phyloP scores from a whole-genome alignment of 192 early-diverging fungal genomes.

The Rhizoclosmatium globosum region DNA sequence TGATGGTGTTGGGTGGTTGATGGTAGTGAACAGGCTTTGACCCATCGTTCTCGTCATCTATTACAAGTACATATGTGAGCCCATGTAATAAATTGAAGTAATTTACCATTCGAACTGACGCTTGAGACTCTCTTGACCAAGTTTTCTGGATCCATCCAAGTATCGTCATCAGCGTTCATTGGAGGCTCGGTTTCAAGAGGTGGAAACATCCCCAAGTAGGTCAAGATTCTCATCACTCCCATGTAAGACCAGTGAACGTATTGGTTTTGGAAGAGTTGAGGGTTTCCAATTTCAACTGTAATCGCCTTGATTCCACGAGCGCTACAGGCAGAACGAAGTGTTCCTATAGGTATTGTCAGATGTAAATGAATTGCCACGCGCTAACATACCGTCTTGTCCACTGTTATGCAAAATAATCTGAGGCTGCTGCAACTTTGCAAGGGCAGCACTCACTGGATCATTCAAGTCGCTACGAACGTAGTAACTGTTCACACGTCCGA shows the following conservation, averaged over 20 bases:
- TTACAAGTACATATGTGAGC: not conserved
- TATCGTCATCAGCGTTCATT: slow-evolving; percentile 13
- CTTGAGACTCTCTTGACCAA: slow-evolving; percentile 3
- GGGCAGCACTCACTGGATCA: slow-evolving; percentile 69
- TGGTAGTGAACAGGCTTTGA: slow-evolving; percentile 23
- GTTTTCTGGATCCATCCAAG: slow-evolving; percentile 34
- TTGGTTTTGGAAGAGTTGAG: slow-evolving; percentile 82
- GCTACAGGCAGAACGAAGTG: slow-evolving; percentile 81
- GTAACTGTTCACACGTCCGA: slow-evolving; percentile 85
- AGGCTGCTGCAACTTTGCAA: slow-evolving; percentile 90
- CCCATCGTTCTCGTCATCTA: not conserved
- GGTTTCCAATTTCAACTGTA: slow-evolving; percentile 93
- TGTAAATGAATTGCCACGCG: not conserved
- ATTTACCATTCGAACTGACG: not conserved
- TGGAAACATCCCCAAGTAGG: slow-evolving; percentile 69
- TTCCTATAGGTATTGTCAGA: slow-evolving; percentile 56
- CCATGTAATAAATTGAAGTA: too few species aligned
- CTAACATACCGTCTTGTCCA: slow-evolving; percentile 69
- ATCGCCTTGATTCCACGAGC: slow-evolving; percentile 82
- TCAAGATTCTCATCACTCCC: slow-evolving; percentile 73
- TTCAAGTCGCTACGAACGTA: slow-evolving; percentile 91
- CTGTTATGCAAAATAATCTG: slow-evolving; percentile 69
- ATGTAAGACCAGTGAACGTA: slow-evolving; percentile 78
- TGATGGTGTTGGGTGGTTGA: slow-evolving; percentile 54
- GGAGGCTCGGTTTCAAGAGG: slow-evolving; percentile 36